Evolutionary conservation across 805 yeast species (phyloP), one percentile per base, ranked within the genome.

Genomic region (Zygosaccharomyces bisporus): DNA sequence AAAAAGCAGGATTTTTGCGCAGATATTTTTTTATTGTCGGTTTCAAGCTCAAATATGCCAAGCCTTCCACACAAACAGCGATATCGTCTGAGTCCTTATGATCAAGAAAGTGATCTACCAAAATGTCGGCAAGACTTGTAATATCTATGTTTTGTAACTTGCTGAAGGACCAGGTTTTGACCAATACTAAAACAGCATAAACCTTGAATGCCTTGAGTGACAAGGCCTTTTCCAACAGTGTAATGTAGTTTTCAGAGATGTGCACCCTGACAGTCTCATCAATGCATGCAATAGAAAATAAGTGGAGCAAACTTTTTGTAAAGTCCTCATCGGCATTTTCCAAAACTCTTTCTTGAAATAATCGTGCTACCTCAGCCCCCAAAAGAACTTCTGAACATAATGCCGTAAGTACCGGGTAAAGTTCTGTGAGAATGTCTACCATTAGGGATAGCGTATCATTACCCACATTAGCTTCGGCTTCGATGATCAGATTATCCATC

Each of bases 121-220:
- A 60, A 7, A 68, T 55, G 12, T 61, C 55, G 16, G 65, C 56
- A 17, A 75, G 47, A 2, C 67, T 60, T 10, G 68, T 56, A 3
- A 72, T 39, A 5, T 53, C 47, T 2, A 62, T 39, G 4, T 58
- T 55, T 9, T 57, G 66, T 25, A 69, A 58, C 33, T 72, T 67
- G 0, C 75, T 60, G 44, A 73, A 69, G 40, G 73, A 72, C 85
- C 85, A 80, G 2, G 79, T 60, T 57, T 81, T 81, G 5, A 78
- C 63, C n/a, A 79, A 53, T 3, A 75, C 74, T 30, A 79, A 54
- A 0, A 75, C 67, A 0, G 80, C 64, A 9, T 70, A 54, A 6
- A 69, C 41, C 40, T 61, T 61, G 19, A 61, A 58, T 2, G 57
- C 52, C 6, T 49, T 43, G 19, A 61, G 34, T 5, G 50, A 50